Evolutionary conservation across 805 yeast species (phyloP).

Genomic region (Metschnikowia lachancei): DNA sequence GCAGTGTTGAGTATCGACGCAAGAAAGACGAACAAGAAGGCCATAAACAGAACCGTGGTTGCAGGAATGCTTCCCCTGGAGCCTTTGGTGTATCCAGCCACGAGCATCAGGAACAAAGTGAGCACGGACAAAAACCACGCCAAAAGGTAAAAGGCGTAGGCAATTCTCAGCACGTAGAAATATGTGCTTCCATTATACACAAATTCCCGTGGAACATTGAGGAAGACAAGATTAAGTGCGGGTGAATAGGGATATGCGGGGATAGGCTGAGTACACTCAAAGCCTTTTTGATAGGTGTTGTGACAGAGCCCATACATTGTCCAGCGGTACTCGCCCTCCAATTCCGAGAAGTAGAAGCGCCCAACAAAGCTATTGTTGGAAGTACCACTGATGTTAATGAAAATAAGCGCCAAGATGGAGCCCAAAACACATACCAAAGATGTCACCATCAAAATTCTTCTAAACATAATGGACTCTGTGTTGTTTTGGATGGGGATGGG

Average conservation of each 20-base stretch:
- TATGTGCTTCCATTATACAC: conserved; percentile 46
- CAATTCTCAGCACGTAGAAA: conserved; percentile 60
- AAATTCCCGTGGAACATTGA: conserved; percentile 51
- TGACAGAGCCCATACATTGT: conserved; percentile 28
- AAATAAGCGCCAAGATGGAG: conserved; percentile 23
- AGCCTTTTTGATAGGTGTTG: conserved; percentile 18
- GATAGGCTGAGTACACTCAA: conserved; percentile 19
- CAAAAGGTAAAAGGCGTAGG: conserved; percentile 37
- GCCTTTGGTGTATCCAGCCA: conserved; percentile 10
- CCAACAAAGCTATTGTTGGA: conserved; percentile 21
- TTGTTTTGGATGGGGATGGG: too few species aligned
- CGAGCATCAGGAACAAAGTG: conserved; percentile 43
- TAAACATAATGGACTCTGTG: conserved; percentile 21
- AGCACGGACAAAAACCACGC: conserved; percentile 60
- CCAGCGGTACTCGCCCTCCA: conserved; percentile 28
- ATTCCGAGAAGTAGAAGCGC: conserved; percentile 28
- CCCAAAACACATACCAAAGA: conserved; percentile 27
- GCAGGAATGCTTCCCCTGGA: conserved; percentile 13
- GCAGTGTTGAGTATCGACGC: conserved; percentile 54
- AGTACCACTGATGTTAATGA: conserved; percentile 30
- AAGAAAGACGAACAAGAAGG: conserved; percentile 44
- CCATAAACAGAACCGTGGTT: conserved; percentile 11
- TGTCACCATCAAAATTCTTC: conserved; percentile 23
- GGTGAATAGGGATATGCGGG: conserved; percentile 37
- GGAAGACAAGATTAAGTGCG: conserved; percentile 24